A percentile compares a stretch with the other conserved stretches of the same genome.
Conservation (phyloP, 805 yeast genomes). For the Blastobotrys chiropterorum region DNA sequence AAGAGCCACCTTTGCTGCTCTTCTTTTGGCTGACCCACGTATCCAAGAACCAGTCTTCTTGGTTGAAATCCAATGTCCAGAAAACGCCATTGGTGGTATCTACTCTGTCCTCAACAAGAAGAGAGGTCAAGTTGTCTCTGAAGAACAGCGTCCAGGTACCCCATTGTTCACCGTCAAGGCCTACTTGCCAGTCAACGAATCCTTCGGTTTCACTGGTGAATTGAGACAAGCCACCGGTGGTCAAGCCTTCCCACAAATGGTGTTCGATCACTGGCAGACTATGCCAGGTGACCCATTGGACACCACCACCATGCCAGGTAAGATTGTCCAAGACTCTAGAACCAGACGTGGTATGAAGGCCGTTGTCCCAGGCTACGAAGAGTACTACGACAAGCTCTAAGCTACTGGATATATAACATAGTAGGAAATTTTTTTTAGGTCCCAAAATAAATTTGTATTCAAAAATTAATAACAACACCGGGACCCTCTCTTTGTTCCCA, state of each 20-base stretch:
- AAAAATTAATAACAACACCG: neutral
- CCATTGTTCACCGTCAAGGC: conserved; percentile 99
- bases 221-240: conserved; percentile 99
- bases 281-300: conserved; percentile 91
- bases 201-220: conserved; percentile 99
- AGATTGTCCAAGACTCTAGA: conserved; percentile 63
- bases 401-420: conserved; percentile 6
- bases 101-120: conserved; percentile 96
- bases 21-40: conserved; percentile 95
- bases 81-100: conserved; percentile 99
- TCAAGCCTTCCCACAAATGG: conserved; percentile 99
- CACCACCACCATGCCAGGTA: conserved; percentile 67
- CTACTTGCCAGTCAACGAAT: conserved; percentile 99
- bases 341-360: conserved; percentile 97
- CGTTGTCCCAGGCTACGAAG: conserved; percentile 97
- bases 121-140: conserved; percentile 99
- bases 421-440: neutral
- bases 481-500: no score
- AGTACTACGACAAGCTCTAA: conserved; percentile 46
- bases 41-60: conserved; percentile 99
- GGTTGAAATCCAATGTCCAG: conserved; percentile 99
- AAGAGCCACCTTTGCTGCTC: conserved; percentile 98
- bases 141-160: conserved; percentile 99
- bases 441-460: neutral
- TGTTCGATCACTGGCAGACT: conserved; percentile 97